These are phyloP conservation scores for Mallotus japonicus DNA, from an alignment of 441 rosid species.

Conservation along the genomic window DNA sequence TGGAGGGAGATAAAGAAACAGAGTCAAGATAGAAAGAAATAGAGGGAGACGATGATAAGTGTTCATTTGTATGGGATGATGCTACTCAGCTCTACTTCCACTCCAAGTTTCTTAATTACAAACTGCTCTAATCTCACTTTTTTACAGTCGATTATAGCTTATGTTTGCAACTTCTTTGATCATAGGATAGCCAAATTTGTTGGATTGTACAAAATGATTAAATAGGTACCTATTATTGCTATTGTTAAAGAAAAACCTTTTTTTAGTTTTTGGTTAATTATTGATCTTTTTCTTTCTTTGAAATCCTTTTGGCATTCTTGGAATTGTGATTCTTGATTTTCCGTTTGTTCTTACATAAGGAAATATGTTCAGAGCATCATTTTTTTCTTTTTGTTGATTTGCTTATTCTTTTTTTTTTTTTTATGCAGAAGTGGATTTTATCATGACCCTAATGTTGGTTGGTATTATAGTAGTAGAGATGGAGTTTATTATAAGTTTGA, in stretches of 20 bases:
- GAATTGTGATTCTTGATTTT: neutral
- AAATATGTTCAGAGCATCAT: neutral
- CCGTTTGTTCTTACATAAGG: no score
- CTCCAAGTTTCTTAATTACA: conserved; percentile 44
- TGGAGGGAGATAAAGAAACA: conserved; percentile 31
- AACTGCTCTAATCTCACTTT: neutral
- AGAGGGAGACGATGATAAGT: conserved; percentile 26
- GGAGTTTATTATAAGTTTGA: conserved; percentile 77
- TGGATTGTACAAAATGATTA: neutral
- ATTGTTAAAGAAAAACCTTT: no score
- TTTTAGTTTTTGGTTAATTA: neutral
- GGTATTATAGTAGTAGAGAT: conserved; percentile 82
- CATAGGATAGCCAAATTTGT: no score
- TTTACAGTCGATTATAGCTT: neutral
- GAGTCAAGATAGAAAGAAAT: conserved; percentile 31
- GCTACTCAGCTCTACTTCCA: conserved; percentile 64
- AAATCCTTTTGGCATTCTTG: neutral
- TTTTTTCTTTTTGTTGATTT: neutral
- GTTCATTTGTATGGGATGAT: conserved; percentile 68
- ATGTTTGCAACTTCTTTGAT: neutral
- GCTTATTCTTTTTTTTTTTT: neutral
- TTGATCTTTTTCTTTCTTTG: neutral
- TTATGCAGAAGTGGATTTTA: conserved; percentile 76
- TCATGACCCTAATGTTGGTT: conserved; percentile 77
- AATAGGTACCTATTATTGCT: neutral